Conservation (phyloP, 371 early-diverging fungal species). For the Umbelopsis sp. region DNA sequence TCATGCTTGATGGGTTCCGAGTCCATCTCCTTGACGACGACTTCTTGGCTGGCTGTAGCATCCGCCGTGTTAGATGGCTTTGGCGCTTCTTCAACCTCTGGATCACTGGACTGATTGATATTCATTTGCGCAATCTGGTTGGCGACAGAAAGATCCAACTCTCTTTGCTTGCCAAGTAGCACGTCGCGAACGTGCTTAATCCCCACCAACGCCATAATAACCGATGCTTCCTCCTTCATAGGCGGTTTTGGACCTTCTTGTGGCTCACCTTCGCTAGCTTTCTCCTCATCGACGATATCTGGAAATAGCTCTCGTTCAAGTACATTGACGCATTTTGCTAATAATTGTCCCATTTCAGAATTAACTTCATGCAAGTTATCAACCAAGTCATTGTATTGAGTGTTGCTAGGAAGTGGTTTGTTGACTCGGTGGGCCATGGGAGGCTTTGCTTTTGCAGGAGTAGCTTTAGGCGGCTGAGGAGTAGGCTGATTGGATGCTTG, state of each 20-base stretch:
- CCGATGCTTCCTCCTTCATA: slow-evolving; percentile 32
- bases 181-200: slow-evolving; percentile 69
- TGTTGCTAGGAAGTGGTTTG: neutral
- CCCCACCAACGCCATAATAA: slow-evolving; percentile 54
- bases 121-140: neutral
- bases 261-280: slow-evolving; percentile 6
- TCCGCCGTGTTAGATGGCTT: neutral
- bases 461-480: neutral
- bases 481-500: neutral
- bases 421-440: slow-evolving; percentile 7
- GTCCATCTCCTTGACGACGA: too few relatives aligned
- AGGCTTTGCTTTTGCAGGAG: neutral
- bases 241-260: neutral
- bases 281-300: slow-evolving; percentile 16
- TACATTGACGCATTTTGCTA: slow-evolving; percentile 56
- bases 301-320: slow-evolving; percentile 56
- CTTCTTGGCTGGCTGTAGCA: too few relatives aligned
- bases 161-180: slow-evolving; percentile 51
- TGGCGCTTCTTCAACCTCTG: slow-evolving; percentile 15
- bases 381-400: neutral
- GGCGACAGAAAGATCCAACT: slow-evolving; percentile 32
- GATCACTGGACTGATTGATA: neutral
- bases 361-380: slow-evolving; percentile 25
- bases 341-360: slow-evolving; percentile 56
- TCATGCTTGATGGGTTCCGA: too few relatives aligned